These are phyloP conservation scores for Acacia acuminata DNA, from an alignment of 306 rosid genomes.

Conservation along the genomic window DNA sequence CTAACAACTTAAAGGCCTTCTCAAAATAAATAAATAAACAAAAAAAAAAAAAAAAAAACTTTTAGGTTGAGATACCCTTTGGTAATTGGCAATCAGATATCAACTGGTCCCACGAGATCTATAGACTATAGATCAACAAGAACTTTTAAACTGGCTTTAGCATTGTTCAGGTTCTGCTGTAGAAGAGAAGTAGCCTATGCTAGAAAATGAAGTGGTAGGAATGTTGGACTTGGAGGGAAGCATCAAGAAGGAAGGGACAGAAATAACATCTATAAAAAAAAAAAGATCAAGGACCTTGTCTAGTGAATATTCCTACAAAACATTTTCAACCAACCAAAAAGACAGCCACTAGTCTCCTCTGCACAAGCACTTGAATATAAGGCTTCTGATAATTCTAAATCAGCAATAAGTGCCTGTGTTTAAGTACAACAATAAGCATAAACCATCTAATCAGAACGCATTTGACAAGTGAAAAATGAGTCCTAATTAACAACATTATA, in stretches of 20 bases:
- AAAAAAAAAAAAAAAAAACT: not conserved
- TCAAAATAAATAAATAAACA: too few relatives aligned
- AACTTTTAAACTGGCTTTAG: conserved; percentile 71
- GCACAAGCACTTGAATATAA: conserved; percentile 65
- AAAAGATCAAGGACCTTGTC: conserved; percentile 41
- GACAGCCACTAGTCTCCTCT: conserved; percentile 62
- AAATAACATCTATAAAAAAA: not conserved
- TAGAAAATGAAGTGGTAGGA: conserved; percentile 18
- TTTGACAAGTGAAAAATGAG: not conserved
- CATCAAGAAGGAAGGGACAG: not conserved
- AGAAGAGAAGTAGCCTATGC: conserved; percentile 67
- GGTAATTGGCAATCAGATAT: conserved; percentile 28
- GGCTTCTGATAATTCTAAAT: conserved; percentile 84
- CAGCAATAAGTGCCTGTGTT: conserved; percentile 63
- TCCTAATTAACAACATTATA: not conserved
- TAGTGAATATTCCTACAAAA: conserved; percentile 78
- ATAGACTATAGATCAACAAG: too few relatives aligned
- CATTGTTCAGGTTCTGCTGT: conserved; percentile 67
- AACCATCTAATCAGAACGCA: not conserved
- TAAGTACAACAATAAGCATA: conserved; percentile 20
- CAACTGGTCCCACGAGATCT: too few relatives aligned
- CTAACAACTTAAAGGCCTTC: not conserved
- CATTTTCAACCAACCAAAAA: conserved; percentile 83
- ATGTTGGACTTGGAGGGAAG: not conserved
- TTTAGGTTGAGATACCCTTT: not conserved